Conservation (phyloP, 495 filamentous ascomycete species). For the Hypoxylon subgilvum region DNA sequence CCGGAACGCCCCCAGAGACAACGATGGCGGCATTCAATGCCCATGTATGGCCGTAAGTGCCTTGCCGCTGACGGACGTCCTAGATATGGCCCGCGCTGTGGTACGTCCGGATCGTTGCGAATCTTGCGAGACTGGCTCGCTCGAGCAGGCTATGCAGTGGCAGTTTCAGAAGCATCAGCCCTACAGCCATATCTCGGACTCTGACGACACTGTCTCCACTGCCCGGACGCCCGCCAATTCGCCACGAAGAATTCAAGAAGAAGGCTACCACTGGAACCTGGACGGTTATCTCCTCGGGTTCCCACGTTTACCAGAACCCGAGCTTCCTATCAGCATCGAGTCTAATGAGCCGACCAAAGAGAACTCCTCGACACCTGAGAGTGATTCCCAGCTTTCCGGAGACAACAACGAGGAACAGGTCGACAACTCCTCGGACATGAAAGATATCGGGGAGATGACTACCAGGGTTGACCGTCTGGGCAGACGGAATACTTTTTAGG, state of each 20-base stretch:
- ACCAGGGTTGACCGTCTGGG: too few relatives aligned
- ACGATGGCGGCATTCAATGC: neutral
- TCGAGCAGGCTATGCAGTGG: neutral
- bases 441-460: too few relatives aligned
- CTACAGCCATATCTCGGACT: too few relatives aligned
- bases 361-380: too few relatives aligned
- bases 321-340: too few relatives aligned
- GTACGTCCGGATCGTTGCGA: neutral
- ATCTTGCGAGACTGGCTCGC: neutral
- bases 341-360: too few relatives aligned
- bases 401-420: neutral
- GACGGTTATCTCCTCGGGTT: too few relatives aligned
- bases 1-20: neutral
- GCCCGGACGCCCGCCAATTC: too few relatives aligned
- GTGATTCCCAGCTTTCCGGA: conserved; percentile 6
- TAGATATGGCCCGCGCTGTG: neutral
- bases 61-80: neutral
- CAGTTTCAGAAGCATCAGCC: neutral
- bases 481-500: neutral
- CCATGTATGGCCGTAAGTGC: neutral
- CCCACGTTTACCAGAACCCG: too few relatives aligned
- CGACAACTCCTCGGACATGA: neutral
- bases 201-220: too few relatives aligned
- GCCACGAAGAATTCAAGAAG: too few relatives aligned
- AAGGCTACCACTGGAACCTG: too few relatives aligned